A percentile compares a stretch with the other conserved stretches of the same genome.
Evolutionary conservation across 2,329 filamentous ascomycete genomes (phyloP).

Genomic region (Botrytis galanthina): DNA sequence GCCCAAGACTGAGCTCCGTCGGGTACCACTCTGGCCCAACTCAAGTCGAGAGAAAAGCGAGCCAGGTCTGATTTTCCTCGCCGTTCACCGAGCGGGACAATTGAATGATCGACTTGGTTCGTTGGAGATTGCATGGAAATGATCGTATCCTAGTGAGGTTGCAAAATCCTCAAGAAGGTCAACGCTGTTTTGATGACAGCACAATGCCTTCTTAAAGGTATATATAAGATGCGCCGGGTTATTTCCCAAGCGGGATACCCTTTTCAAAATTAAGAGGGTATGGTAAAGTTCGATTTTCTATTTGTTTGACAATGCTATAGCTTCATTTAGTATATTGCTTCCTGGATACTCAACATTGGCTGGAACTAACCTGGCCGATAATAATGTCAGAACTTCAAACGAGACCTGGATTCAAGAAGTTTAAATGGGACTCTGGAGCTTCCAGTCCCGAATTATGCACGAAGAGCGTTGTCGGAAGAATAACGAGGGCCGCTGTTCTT

Average conservation of each 20-base stretch:
- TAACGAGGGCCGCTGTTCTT: conserved; percentile 9
- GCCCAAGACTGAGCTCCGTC: conserved; percentile 55
- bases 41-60: conserved; percentile 55
- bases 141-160: conserved; percentile 24
- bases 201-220: conserved; percentile 22
- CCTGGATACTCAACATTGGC: neutral
- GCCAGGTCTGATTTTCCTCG: conserved; percentile 56
- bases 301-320: conserved; percentile 5
- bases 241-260: conserved; percentile 28
- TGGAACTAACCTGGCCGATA: conserved; percentile 5
- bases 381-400: neutral
- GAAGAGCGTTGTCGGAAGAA: conserved; percentile 17
- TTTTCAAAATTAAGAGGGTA: conserved; percentile 8
- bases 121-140: conserved; percentile 55
- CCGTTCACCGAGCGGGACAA: conserved; percentile 54
- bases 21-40: conserved; percentile 55
- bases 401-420: neutral
- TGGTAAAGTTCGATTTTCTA: neutral
- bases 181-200: conserved; percentile 25
- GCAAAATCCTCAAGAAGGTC: conserved; percentile 25
- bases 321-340: conserved; percentile 6
- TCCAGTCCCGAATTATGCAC: conserved; percentile 9
- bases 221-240: conserved; percentile 23
- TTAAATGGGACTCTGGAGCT: conserved; percentile 8
- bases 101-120: conserved; percentile 42